phyloP scores from a whole-genome alignment of 352 stramenopile genomes.

The Blastocystis sp. region DNA sequence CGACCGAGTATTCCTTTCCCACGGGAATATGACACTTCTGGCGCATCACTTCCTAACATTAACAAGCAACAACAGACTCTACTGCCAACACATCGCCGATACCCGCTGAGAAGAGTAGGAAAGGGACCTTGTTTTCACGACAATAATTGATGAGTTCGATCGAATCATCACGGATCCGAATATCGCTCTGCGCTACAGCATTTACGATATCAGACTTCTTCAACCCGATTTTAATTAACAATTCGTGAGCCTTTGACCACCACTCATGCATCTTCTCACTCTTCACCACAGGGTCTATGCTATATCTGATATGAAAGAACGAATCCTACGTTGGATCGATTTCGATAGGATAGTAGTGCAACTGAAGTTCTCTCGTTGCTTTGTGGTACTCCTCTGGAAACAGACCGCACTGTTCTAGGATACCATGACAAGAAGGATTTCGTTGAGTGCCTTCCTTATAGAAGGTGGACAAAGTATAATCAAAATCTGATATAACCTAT shows the following conservation, averaged over 20 bases:
- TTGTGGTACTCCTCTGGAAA: conserved; percentile 30
- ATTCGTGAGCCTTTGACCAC: conserved; percentile 52
- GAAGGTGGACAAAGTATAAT: conserved; percentile 61
- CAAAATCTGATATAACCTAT: conserved; percentile 58
- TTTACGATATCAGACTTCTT: conserved; percentile 31
- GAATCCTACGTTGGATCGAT: conserved; percentile 21
- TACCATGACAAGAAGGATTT: conserved; percentile 59
- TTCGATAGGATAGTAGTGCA: conserved; percentile 58
- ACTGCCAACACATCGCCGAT: conserved; percentile 37
- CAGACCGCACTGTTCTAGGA: conserved; percentile 24
- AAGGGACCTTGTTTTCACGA: conserved; percentile 32
- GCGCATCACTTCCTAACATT: conserved; percentile 30
- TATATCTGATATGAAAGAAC: neutral
- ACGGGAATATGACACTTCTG: conserved; percentile 47
- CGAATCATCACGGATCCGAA: conserved; percentile 46
- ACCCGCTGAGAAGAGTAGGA: conserved; percentile 50
- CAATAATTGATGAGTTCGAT: conserved; percentile 52
- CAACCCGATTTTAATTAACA: conserved; percentile 21
- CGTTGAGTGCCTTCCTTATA: conserved; percentile 40
- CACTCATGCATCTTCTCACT: conserved; percentile 57
- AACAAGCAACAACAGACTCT: neutral
- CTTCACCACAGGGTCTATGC: conserved; percentile 37
- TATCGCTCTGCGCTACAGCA: conserved; percentile 36
- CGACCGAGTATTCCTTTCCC: neutral
- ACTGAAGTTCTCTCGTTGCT: neutral